A percentile compares a stretch with the other conserved stretches of the same genome.
phyloP scores from a whole-genome alignment of 129 eudicot species.

The Glebionis coronaria region DNA sequence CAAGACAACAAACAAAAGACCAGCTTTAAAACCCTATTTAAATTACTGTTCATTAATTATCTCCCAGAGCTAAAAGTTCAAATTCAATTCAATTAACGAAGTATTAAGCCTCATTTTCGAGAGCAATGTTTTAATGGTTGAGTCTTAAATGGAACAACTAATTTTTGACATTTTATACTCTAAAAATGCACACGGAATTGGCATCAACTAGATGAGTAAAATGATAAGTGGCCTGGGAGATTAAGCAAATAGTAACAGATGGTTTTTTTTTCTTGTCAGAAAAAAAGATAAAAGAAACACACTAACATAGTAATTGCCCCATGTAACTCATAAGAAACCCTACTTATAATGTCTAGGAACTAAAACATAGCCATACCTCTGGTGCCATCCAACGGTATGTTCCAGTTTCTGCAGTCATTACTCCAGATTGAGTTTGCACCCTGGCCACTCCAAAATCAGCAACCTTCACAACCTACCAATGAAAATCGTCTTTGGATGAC shows the following conservation, averaged over 20 bases:
- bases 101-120: neutral
- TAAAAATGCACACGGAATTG: neutral
- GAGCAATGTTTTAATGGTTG: slow-evolving; percentile 9
- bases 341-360: neutral
- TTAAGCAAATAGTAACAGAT: slow-evolving; percentile 10
- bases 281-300: slow-evolving; percentile 11
- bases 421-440: slow-evolving; percentile 66
- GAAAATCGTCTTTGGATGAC: neutral
- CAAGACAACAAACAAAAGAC: neutral
- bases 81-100: neutral
- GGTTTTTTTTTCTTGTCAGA: slow-evolving; percentile 26
- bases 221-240: slow-evolving; percentile 6
- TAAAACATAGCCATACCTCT: slow-evolving; percentile 46
- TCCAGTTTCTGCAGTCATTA: slow-evolving; percentile 92
- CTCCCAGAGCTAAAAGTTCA: neutral
- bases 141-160: neutral
- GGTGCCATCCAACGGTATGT: slow-evolving; percentile 98
- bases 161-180: neutral
- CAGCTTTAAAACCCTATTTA: neutral
- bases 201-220: neutral
- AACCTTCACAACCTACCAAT: slow-evolving; percentile 66
- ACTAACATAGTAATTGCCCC: slow-evolving; percentile 4
- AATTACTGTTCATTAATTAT: neutral
- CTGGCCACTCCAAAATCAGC: slow-evolving; percentile 92
- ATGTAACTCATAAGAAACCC: slow-evolving; percentile 5